Percentiles rank a stretch among this genome's conserved stretches.
Conservation (phyloP, 1,284 basidiomycete genomes). For the Lignosus rhinocerotis region DNA sequence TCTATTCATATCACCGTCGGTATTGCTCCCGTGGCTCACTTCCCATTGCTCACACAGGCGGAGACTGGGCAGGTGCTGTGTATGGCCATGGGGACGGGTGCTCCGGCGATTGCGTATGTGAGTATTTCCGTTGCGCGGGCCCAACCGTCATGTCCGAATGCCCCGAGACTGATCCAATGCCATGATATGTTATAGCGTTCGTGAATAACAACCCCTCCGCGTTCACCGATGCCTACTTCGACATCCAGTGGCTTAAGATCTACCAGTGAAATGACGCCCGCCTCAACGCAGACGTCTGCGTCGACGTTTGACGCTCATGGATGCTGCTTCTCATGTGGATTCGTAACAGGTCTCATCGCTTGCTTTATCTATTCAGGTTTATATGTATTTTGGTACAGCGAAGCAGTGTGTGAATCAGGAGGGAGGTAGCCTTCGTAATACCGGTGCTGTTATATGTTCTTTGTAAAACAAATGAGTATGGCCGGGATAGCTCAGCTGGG, state of each 20-base stretch:
- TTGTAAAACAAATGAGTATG: too few species aligned
- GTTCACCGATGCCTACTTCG: constrained; percentile 69
- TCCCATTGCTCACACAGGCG: constrained; percentile 23
- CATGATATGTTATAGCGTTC: constrained; percentile 39
- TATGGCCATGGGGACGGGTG: constrained; percentile 44
- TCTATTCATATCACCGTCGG: too few species aligned
- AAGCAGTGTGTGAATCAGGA: too few species aligned
- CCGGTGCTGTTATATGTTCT: too few species aligned
- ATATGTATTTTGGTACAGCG: too few species aligned
- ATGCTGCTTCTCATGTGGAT: too few species aligned
- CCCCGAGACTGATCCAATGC: not conserved
- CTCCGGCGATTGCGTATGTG: constrained; percentile 50
- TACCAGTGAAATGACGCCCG: constrained; percentile 25
- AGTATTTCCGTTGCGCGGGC: not conserved
- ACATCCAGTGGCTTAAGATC: constrained; percentile 52
- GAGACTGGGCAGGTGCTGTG: constrained; percentile 56
- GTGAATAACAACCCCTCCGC: constrained; percentile 66
- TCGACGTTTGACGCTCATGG: too few species aligned
- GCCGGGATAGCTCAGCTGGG: constrained; percentile 74
- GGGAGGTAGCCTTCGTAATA: too few species aligned
- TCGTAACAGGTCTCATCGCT: too few species aligned
- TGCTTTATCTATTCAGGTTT: too few species aligned
- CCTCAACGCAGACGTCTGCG: too few species aligned
- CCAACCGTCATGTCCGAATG: not conserved
- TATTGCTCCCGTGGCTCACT: not conserved